A percentile compares a stretch with the other conserved stretches of the same genome.
phyloP scores from a whole-genome alignment of 345 rosid species.

The Euphorbia pulcherrima region DNA sequence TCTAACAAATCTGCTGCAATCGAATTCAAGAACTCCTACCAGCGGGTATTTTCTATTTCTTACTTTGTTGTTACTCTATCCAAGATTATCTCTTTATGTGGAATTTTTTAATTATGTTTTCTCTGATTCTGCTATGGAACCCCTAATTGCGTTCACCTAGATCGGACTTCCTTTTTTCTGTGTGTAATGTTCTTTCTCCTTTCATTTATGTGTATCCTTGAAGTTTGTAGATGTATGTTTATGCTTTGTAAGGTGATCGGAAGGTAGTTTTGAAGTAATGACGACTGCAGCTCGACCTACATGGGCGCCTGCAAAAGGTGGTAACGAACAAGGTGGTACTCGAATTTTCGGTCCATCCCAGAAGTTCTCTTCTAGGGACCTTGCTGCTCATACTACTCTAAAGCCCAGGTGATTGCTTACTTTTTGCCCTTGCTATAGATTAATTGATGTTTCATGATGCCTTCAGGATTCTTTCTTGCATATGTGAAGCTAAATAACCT shows the following conservation, averaged over 20 bases:
- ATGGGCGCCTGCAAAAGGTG: conserved; percentile 99
- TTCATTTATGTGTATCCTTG: not conserved
- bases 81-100: not conserved
- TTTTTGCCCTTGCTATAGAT: not conserved
- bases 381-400: conserved; percentile 80
- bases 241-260: not conserved
- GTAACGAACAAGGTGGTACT: conserved; percentile 96
- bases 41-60: not conserved
- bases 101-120: not conserved
- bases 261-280: conserved; percentile 39
- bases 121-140: not conserved
- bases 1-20: not conserved
- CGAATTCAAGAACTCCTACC: not conserved
- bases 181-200: not conserved
- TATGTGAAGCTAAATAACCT: not conserved
- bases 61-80: not conserved
- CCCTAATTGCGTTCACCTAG: not conserved
- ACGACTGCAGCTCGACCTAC: conserved; percentile 98
- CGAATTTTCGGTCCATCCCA: conserved; percentile 97
- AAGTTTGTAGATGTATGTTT: not conserved
- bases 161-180: not conserved
- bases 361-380: conserved; percentile 91
- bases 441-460: not conserved
- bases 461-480: not conserved
- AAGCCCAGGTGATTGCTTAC: conserved; percentile 58